phyloP scores from a whole-genome alignment of 1,139 yeast species.

The Blastobotrys arbuscula region DNA sequence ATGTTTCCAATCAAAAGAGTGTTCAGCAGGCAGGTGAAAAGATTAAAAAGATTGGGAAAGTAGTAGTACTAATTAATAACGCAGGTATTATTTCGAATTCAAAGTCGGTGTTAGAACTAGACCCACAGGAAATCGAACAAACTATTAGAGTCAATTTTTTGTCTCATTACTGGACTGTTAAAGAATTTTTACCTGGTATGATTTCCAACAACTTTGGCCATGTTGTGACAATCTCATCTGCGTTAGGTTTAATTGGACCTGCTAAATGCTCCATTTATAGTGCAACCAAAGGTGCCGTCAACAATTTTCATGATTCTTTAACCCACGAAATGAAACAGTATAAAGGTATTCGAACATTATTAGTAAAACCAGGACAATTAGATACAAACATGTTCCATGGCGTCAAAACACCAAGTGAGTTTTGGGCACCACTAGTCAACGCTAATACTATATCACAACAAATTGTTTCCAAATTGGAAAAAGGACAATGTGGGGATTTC shows the following conservation, averaged over 20 bases:
- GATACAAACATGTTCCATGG: conserved; percentile 62
- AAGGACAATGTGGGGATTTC: conserved; percentile 63
- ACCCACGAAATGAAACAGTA: conserved; percentile 51
- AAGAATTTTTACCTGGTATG: conserved; percentile 38
- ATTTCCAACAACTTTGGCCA: conserved; percentile 37
- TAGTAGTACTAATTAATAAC: conserved; percentile 61
- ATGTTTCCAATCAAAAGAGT: conserved; percentile 40
- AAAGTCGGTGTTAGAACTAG: conserved; percentile 38
- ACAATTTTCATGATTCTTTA: conserved; percentile 73
- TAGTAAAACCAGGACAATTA: conserved; percentile 81
- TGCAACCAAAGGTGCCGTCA: conserved; percentile 77
- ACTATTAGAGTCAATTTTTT: conserved; percentile 52
- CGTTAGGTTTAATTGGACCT: conserved; percentile 69
- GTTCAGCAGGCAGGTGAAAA: conserved; percentile 32
- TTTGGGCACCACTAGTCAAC: conserved; percentile 73
- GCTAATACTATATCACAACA: conserved; percentile 55
- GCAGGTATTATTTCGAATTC: conserved; percentile 62
- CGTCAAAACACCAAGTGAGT: conserved; percentile 59
- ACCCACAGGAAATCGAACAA: conserved; percentile 25
- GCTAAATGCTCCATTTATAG: conserved; percentile 66
- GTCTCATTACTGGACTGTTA: conserved; percentile 50
- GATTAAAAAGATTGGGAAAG: conserved; percentile 23
- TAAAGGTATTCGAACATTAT: conserved; percentile 57
- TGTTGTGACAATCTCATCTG: conserved; percentile 53
- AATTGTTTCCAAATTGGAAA: conserved; percentile 48